A percentile compares a stretch with the other conserved stretches of the same genome.
Conservation (phyloP, 345 rosid species). For the Microcos paniculata region DNA sequence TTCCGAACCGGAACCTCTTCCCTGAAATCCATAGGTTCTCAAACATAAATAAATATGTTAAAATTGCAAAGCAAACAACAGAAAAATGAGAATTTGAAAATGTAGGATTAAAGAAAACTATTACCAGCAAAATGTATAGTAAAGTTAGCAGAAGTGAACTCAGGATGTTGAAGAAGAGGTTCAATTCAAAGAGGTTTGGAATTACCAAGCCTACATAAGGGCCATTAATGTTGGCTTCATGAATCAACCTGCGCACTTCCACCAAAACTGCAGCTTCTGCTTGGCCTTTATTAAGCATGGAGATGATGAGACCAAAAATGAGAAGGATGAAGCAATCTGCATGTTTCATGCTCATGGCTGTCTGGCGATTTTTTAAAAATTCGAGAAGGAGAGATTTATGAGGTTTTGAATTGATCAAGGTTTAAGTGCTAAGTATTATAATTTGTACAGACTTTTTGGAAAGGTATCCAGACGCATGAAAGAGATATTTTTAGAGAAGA, state of each 20-base stretch:
- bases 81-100: background rate
- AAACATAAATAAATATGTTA: too few relatives aligned
- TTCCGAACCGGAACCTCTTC: conserved; percentile 24
- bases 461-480: too few relatives aligned
- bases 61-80: too few relatives aligned
- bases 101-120: too few relatives aligned
- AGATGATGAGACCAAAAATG: background rate
- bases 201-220: conserved; percentile 21
- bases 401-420: too few relatives aligned
- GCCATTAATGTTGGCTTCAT: conserved; percentile 13
- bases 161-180: conserved; percentile 27
- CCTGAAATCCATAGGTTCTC: background rate
- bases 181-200: conserved; percentile 27
- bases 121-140: conserved; percentile 16
- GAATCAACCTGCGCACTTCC: background rate
- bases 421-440: too few relatives aligned
- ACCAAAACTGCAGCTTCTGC: background rate
- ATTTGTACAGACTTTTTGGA: too few relatives aligned
- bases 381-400: too few relatives aligned
- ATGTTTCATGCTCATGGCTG: background rate
- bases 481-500: too few relatives aligned
- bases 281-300: background rate
- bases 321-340: background rate
- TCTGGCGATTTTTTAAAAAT: background rate
- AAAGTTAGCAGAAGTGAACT: background rate